phyloP scores from a whole-genome alignment of 2,329 filamentous ascomycete genomes.

The Apiospora kogelbergensis region DNA sequence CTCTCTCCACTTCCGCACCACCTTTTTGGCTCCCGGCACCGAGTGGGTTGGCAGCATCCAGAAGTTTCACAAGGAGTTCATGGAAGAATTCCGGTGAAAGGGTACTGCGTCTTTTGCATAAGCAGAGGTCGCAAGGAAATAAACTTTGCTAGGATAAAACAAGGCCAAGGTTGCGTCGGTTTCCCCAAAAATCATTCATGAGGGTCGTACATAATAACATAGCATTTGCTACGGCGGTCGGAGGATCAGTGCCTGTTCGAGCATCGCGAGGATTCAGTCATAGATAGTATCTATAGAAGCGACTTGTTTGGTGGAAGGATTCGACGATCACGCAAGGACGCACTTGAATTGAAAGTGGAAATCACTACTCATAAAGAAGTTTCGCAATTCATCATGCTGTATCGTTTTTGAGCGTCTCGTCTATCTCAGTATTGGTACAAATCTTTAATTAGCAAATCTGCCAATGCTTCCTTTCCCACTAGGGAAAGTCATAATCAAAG shows the following conservation, averaged over 20 bases:
- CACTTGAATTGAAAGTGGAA: not conserved
- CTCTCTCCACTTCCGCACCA: slow-evolving; percentile 92
- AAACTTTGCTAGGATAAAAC: slow-evolving; percentile 2
- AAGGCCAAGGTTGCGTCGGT: not conserved
- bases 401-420: not conserved
- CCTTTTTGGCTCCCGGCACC: slow-evolving; percentile 92
- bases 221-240: not conserved
- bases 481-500: not conserved
- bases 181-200: not conserved
- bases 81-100: slow-evolving; percentile 69
- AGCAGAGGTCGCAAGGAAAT: not conserved
- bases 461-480: not conserved
- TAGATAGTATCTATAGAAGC: not conserved
- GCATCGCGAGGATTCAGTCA: not conserved
- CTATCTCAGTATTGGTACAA: slow-evolving; percentile 11
- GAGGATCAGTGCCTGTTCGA: not conserved
- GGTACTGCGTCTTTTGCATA: not conserved
- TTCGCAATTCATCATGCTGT: not conserved
- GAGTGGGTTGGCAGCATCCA: slow-evolving; percentile 88
- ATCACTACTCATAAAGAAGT: not conserved
- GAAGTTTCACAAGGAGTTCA: slow-evolving; percentile 89
- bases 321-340: not conserved
- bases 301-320: not conserved
- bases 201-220: not conserved
- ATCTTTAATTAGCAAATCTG: not conserved